Evolutionary conservation across 371 early-diverging fungal genomes (phyloP), one percentile per base, ranked within the genome.

Genomic region (Apophysomyces variabilis): DNA sequence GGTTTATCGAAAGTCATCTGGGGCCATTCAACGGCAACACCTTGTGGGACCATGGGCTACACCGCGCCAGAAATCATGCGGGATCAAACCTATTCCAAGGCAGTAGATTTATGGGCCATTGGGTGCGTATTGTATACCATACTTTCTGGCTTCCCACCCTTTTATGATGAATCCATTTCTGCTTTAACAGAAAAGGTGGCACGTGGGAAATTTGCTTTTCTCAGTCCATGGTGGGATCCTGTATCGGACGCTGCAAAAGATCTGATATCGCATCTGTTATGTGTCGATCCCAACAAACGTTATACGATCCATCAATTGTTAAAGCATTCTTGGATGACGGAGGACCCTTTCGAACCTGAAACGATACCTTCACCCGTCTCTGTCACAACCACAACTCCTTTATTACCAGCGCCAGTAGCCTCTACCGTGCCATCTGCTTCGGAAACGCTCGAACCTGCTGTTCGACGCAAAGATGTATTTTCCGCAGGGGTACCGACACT

Each of bases 81-180:
- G 46, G 92, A 92, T 71, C 88, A 93, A 68, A 78, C 88, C 7
- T 93, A 94, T 71, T 89, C 90, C 57, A 92, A 90, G 74, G 85
- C 90, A 14, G 96, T 95, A 9, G 96, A 96, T 74, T 90, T 95
- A 89, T 96, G 97, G 97, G 93, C 95, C 14, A 84, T 95, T 54
- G 97, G 97, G 41, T 95, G 95, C 72, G 93, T 96, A 54, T 84
- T 95, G 5, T 96, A 95, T 66, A 93, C 94, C 1, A 74, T 95
- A 72, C 80, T 96, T 12, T 93, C 93, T 64, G 97, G 96, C 0
- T 94, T 92, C 72, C 96, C 95, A 57, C 96, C 97, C 8, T 95
- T 95, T 71, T 93, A 92, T 69, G 94, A 93, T 65, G 93, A 93
- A 64, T 90, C 90, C 64, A 89, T 90, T 59, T 83, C 85, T 65